Evolutionary conservation across 371 early-diverging fungal species (phyloP), one percentile per base, ranked within the genome.

Genomic region (Actinomortierella ambigua): DNA sequence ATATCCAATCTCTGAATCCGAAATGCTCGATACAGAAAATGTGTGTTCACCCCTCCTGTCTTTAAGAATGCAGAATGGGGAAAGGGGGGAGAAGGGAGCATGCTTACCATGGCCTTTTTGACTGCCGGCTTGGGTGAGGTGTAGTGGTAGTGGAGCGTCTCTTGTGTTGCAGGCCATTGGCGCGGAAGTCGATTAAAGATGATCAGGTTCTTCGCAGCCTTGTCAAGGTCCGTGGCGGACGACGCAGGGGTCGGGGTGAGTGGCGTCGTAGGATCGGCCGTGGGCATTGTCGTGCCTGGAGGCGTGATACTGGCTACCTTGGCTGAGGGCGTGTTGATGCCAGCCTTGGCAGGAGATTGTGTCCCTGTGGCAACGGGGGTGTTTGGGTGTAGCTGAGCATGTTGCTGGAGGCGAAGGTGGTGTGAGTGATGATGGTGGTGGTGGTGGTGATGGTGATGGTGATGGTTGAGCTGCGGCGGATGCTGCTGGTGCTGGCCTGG

Each of bases 141-240:
- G 51, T 50, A 65, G 56, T 71, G 54, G 15, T 59, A 57, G 39
- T 66, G 66, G 28, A 66, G 53, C 43, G 73, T 62, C 50, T 71
- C 73, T 44, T 71, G 73, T 0, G 73, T 62, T 23, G 73, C 52
- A 2, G 66, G 73, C 73, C 73, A 71, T 24, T 71, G 73, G 9
- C 73, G 62, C 7, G 73, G 73, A 42, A 71, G 65, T 48, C 63
- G 52, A 47, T 71, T 71, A 22, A 71, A 71, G 11, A 62, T 66
- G 63, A 71, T 65, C 47, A 71, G 40, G 43, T 71, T 71, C 63
- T 63, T 66, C 17, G 66, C 46, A 2, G 63, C 56, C 46, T 66
- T 71, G 55, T 71, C 73, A 55, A 71, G 22, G 6, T 66, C 73
- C 15, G 59, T 41, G 28, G 66, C 60, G n/a, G 55, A 50, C 17